Base-by-base conservation (phyloP, 108 stramenopile species). In the Parietichytrium sp. region DNA sequence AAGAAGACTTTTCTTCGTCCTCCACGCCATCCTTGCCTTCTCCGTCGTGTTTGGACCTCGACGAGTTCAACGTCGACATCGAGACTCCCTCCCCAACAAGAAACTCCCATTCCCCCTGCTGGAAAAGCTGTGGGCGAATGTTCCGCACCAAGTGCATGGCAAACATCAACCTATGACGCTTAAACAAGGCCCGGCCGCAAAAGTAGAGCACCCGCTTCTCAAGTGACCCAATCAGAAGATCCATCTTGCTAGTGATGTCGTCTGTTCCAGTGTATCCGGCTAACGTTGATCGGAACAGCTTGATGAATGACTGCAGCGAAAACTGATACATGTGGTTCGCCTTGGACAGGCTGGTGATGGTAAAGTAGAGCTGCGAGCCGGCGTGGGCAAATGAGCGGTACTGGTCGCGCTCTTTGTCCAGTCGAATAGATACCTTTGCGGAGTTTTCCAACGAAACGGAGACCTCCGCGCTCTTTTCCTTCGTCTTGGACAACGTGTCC, bases 301-400 rank as follows among this genome's bases (percentile, higher is more conserved):
- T 45, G 45, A 88, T 48, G 25, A 91, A 92, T 51, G 50, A 80
- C 16, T 81, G 84, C 15, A 92, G 79, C 47, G 88, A 89, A 31
- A 89, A 91, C 51, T 90, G 89, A 83, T 91, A 92, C 90, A 91
- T 91, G 51, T 78, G 85, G 54, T 89, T 88, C 29, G 84, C 49
- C 8, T 36, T 29, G 10, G 83, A 82, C 50, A 91, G 45, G 29
- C 54, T 31, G n/a, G 45, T 27, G 18, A 89, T 42, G 25, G 87
- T 53, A 82, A 92, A 92, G 83, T 85, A 92, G 4, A 92, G 55
- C 51, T 85, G 84, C 18, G 82, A 47, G 15, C 90, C 90, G 8
- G 61, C 88, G 12, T 45, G 47, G 1, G 90, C 88, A 31, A 92
- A 89, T 16, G 54, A 54, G 10, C 88, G 50, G 54, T 91, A 92